phyloP scores from a whole-genome alignment of 2,329 filamentous ascomycete species.

The Pseudocercospora musae region DNA sequence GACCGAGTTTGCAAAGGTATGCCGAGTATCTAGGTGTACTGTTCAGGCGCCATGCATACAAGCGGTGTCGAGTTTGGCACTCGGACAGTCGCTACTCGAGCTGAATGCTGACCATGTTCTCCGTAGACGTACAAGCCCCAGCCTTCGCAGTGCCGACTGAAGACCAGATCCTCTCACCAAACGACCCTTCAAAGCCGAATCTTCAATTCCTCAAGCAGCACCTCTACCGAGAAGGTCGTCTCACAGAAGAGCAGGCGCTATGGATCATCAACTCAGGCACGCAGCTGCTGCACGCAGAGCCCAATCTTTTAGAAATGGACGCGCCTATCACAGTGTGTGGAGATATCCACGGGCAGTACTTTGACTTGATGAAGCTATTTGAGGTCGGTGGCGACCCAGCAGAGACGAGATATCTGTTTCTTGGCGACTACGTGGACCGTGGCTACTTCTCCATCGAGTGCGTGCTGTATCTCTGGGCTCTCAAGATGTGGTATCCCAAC shows the following conservation, averaged over 20 bases:
- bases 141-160: conserved; percentile 89
- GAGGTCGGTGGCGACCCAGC: conserved; percentile 96
- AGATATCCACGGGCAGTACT: conserved; percentile 98
- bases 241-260: conserved; percentile 95
- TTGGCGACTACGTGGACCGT: conserved; percentile 96
- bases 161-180: conserved; percentile 89
- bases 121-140: conserved; percentile 89
- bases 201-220: conserved; percentile 95
- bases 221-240: conserved; percentile 92
- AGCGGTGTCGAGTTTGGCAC: background rate
- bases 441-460: conserved; percentile 99
- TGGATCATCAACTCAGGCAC: conserved; percentile 90
- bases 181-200: conserved; percentile 82
- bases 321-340: conserved; percentile 98
- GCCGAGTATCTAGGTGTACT: background rate
- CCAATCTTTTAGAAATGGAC: conserved; percentile 98
- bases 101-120: conserved; percentile 19
- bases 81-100: background rate
- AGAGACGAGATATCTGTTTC: conserved; percentile 93
- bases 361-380: conserved; percentile 98
- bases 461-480: conserved; percentile 92
- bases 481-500: conserved; percentile 99
- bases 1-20: conserved; percentile 98
- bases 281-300: conserved; percentile 82
- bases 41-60: background rate